phyloP scores from a whole-genome alignment of 2,329 filamentous ascomycete genomes.

The Pseudopyricularia cyperi region DNA sequence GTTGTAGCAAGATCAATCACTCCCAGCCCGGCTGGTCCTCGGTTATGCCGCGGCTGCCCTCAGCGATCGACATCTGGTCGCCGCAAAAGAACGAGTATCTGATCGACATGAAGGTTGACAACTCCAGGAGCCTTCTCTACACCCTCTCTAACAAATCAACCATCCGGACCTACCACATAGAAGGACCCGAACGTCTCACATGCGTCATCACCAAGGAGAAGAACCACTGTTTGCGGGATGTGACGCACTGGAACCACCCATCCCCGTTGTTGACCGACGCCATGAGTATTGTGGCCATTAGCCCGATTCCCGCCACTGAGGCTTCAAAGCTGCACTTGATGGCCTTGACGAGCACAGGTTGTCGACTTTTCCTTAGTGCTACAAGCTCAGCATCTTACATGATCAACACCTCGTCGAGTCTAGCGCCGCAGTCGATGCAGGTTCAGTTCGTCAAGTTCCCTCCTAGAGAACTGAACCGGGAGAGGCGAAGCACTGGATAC shows the following conservation, averaged over 20 bases:
- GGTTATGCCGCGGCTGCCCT: constrained; percentile 39
- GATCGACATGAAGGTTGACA: constrained; percentile 72
- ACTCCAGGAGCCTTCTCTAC: constrained; percentile 79
- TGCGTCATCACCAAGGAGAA: constrained; percentile 55
- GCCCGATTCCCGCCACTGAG: constrained; percentile 66
- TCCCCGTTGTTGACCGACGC: constrained; percentile 57
- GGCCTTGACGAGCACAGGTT: constrained; percentile 81
- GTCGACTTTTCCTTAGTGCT: constrained; percentile 82
- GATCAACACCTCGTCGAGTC: constrained; percentile 44
- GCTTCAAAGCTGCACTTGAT: constrained; percentile 77
- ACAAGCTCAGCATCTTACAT: constrained; percentile 58
- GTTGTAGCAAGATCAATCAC: constrained; percentile 81
- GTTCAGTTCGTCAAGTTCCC: constrained; percentile 96
- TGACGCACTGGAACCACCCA: constrained; percentile 72
- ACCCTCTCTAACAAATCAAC: constrained; percentile 80
- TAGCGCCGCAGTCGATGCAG: constrained; percentile 86
- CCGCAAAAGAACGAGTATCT: constrained; percentile 48
- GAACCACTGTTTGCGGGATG: constrained; percentile 51
- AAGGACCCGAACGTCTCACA: constrained; percentile 45
- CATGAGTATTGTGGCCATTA: constrained; percentile 71
- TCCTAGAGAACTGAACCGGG: constrained; percentile 34
- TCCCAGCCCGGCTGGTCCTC: constrained; percentile 60
- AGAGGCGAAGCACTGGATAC: constrained; percentile 9
- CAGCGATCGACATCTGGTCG: constrained; percentile 28
- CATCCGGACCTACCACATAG: constrained; percentile 84